Evolutionary conservation across 352 stramenopile genomes (phyloP).

Genomic region (Phytopythium montanum): DNA sequence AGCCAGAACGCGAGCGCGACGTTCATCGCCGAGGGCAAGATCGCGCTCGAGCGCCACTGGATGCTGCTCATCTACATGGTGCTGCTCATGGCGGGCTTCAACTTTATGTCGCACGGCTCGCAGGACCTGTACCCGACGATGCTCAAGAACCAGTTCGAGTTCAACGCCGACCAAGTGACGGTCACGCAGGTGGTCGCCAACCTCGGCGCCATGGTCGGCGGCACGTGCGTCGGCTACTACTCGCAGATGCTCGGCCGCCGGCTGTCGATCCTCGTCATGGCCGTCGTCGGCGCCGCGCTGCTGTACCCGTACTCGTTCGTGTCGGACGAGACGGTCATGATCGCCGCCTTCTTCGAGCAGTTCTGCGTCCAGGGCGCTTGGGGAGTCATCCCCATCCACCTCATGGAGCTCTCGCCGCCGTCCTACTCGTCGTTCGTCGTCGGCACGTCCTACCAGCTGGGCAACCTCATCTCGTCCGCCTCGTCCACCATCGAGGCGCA

Average conservation of each 20-base stretch:
- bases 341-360: slow-evolving; percentile 41
- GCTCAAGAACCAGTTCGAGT: slow-evolving; percentile 41
- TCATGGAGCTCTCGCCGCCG: slow-evolving; percentile 53
- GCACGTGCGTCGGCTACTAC: slow-evolving; percentile 51
- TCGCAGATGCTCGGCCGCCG: slow-evolving; percentile 46
- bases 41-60: slow-evolving; percentile 38
- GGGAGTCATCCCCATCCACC: slow-evolving; percentile 53
- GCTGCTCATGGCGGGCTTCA: slow-evolving; percentile 41
- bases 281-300: slow-evolving; percentile 23
- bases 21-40: slow-evolving; percentile 37
- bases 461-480: slow-evolving; percentile 49
- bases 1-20: slow-evolving; percentile 19
- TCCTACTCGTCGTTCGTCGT: slow-evolving; percentile 46
- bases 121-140: slow-evolving; percentile 52
- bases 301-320: slow-evolving; percentile 51
- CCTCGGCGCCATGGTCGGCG: slow-evolving; percentile 40
- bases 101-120: slow-evolving; percentile 45
- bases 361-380: slow-evolving; percentile 49
- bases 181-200: slow-evolving; percentile 48
- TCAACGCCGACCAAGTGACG: slow-evolving; percentile 40
- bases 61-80: slow-evolving; percentile 39
- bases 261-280: slow-evolving; percentile 35
- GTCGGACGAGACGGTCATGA: slow-evolving; percentile 18
- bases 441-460: slow-evolving; percentile 49
- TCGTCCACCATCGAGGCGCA: slow-evolving; percentile 47